Evolutionary conservation across 495 filamentous ascomycete species (phyloP).

Genomic region (Aspergillus hancockii): DNA sequence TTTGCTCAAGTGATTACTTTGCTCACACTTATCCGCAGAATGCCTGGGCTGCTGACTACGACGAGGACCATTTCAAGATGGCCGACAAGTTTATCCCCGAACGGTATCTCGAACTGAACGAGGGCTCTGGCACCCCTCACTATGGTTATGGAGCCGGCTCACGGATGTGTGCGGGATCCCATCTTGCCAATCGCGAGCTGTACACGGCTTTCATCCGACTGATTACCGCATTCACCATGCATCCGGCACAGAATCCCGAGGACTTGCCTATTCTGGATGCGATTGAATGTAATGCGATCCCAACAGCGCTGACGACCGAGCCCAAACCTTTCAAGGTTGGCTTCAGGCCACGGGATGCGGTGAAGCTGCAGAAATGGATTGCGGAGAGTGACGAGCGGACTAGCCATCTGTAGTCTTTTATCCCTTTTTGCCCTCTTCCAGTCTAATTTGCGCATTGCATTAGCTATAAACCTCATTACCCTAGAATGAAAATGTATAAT

Average conservation of each 20-base stretch:
- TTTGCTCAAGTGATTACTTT: not conserved
- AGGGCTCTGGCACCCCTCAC: conserved; percentile 63
- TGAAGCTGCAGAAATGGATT: conserved; percentile 51
- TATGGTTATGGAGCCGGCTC: conserved; percentile 71
- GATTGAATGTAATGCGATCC: conserved; percentile 62
- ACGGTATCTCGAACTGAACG: conserved; percentile 60
- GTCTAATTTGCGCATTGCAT: not conserved
- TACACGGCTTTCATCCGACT: conserved; percentile 69
- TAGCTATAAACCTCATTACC: not conserved
- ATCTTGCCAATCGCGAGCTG: conserved; percentile 67
- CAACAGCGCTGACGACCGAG: conserved; percentile 67
- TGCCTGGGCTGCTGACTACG: conserved; percentile 70
- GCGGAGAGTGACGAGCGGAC: conserved; percentile 59
- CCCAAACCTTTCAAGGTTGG: conserved; percentile 69
- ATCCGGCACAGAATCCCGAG: conserved; percentile 33
- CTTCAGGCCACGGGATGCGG: conserved; percentile 49
- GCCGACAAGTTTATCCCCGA: conserved; percentile 61
- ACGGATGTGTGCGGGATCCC: conserved; percentile 73
- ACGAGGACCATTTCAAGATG: conserved; percentile 63
- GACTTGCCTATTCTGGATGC: conserved; percentile 60
- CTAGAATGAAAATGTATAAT: too few relatives aligned
- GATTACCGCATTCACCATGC: conserved; percentile 64
- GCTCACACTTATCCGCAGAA: conserved; percentile 43
- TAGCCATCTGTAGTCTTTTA: conserved; percentile 43
- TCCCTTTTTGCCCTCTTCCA: not conserved